These are phyloP conservation scores for Antarctomyces pellizariae DNA, from an alignment of 495 filamentous ascomycete species.

Conservation along the genomic window DNA sequence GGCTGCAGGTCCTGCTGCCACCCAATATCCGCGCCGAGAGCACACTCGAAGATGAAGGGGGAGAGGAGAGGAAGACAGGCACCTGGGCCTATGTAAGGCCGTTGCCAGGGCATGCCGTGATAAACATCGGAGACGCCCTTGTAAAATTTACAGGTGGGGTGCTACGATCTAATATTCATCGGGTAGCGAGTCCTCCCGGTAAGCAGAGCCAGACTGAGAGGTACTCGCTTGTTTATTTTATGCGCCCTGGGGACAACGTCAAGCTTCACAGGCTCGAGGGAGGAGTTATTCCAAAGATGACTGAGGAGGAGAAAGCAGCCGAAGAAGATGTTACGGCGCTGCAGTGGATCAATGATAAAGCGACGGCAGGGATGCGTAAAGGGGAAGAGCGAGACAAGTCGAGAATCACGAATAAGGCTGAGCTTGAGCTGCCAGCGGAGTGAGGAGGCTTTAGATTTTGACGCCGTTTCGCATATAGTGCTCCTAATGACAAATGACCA, in stretches of 20 bases:
- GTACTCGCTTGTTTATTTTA: conserved; percentile 39
- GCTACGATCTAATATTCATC: conserved; percentile 37
- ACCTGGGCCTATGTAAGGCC: conserved; percentile 38
- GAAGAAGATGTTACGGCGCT: conserved; percentile 11
- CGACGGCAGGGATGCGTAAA: conserved; percentile 7
- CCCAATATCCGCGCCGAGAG: conserved; percentile 21
- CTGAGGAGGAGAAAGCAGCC: conserved; percentile 8
- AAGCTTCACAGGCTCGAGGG: conserved; percentile 20
- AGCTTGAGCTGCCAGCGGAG: too few species aligned
- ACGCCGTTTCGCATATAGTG: too few species aligned
- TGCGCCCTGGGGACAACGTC: conserved; percentile 32
- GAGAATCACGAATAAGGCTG: too few species aligned
- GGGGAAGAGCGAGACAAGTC: too few species aligned
- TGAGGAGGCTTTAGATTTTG: too few species aligned
- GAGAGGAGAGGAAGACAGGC: conserved; percentile 14
- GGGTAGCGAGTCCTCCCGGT: conserved; percentile 33
- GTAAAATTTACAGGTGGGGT: conserved; percentile 36
- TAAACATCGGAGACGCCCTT: conserved; percentile 44
- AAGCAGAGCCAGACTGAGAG: conserved; percentile 24
- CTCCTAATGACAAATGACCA: too few species aligned
- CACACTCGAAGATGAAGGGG: conserved; percentile 9
- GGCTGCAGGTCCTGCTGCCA: conserved; percentile 51
- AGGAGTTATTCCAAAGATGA: conserved; percentile 12
- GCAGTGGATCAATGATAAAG: conserved; percentile 10
- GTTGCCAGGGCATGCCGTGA: conserved; percentile 28